A percentile compares a stretch with the other conserved stretches of the same genome.
Conservation (phyloP, 345 rosid species). For the Lepidium aucheri region DNA sequence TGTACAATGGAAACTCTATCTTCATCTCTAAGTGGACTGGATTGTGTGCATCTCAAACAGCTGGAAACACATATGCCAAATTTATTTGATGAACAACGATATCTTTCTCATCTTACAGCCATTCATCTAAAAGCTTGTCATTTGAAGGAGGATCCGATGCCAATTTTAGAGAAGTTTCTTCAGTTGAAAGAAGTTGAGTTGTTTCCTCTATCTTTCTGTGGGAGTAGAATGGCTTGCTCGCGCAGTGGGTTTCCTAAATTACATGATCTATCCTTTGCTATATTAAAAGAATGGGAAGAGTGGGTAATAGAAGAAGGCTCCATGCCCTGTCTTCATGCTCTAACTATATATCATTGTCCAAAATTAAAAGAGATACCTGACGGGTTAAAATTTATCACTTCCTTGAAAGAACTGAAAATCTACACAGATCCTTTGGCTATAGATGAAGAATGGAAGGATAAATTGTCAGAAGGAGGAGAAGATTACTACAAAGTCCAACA, state of each 20-base stretch:
- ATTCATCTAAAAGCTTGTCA: not conserved
- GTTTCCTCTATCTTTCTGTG: not conserved
- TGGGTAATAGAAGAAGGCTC: constrained; percentile 6
- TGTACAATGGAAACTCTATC: not conserved
- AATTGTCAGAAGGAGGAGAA: not conserved
- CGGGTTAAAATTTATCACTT: not conserved
- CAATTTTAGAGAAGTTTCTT: constrained; percentile 28
- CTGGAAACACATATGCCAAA: no score
- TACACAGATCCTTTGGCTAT: not conserved
- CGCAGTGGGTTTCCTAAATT: not conserved
- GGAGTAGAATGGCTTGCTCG: constrained; percentile 17
- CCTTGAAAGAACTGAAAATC: not conserved
- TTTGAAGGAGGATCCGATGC: constrained; percentile 33
- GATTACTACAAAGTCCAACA: not conserved
- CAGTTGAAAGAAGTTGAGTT: constrained; percentile 9
- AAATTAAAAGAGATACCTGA: not conserved
- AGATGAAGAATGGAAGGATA: not conserved
- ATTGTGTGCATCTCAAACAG: no score
- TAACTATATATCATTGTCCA: fast-evolving
- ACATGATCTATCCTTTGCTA: not conserved
- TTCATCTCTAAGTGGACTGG: not conserved
- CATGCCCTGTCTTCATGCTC: not conserved
- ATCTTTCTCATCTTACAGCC: no score
- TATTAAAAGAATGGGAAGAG: not conserved
- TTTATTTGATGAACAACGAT: no score